Percentiles rank a stretch among this genome's conserved stretches.
These are phyloP conservation scores for Citeromyces hawaiiensis DNA, from an alignment of 1,139 yeast species.

Conservation along the genomic window DNA sequence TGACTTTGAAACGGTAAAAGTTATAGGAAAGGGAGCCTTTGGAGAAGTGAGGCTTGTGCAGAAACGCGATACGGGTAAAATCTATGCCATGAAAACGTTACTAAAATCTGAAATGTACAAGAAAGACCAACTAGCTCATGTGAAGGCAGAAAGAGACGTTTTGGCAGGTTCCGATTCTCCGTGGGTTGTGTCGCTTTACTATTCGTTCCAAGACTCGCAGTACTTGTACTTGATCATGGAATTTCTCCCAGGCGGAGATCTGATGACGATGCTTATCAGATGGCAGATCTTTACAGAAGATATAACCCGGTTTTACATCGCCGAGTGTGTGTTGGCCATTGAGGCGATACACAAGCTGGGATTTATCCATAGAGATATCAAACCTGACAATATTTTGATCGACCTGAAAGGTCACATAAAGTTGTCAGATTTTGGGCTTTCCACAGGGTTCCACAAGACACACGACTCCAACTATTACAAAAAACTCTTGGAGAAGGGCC, in stretches of 20 bases:
- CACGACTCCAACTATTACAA: slow-evolving; percentile 73
- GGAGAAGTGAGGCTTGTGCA: slow-evolving; percentile 81
- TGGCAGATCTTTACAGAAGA: slow-evolving; percentile 84
- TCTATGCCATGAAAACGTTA: slow-evolving; percentile 75
- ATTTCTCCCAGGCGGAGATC: slow-evolving; percentile 75
- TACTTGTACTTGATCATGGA: slow-evolving; percentile 73
- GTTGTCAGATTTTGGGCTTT: slow-evolving; percentile 69
- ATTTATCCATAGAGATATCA: slow-evolving; percentile 66
- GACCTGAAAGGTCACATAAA: slow-evolving; percentile 74
- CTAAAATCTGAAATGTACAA: slow-evolving; percentile 74
- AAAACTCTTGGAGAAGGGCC: slow-evolving; percentile 44
- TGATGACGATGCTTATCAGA: slow-evolving; percentile 78
- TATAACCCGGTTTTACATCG: slow-evolving; percentile 74
- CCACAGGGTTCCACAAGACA: slow-evolving; percentile 78
- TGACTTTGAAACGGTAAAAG: slow-evolving; percentile 69
- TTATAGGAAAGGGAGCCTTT: slow-evolving; percentile 79
- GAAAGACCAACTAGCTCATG: slow-evolving; percentile 74
- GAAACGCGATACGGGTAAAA: slow-evolving; percentile 70
- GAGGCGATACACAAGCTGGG: slow-evolving; percentile 76
- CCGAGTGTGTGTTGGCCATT: slow-evolving; percentile 75
- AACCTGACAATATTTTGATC: slow-evolving; percentile 71
- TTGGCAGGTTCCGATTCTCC: slow-evolving; percentile 79
- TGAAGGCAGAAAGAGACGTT: slow-evolving; percentile 77
- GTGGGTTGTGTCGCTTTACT: slow-evolving; percentile 74
- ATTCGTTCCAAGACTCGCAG: slow-evolving; percentile 70